Percentiles rank a stretch among this genome's conserved stretches.
Conservation (phyloP, 2,329 filamentous ascomycete genomes). For the Magnaporthiopsis poae region DNA sequence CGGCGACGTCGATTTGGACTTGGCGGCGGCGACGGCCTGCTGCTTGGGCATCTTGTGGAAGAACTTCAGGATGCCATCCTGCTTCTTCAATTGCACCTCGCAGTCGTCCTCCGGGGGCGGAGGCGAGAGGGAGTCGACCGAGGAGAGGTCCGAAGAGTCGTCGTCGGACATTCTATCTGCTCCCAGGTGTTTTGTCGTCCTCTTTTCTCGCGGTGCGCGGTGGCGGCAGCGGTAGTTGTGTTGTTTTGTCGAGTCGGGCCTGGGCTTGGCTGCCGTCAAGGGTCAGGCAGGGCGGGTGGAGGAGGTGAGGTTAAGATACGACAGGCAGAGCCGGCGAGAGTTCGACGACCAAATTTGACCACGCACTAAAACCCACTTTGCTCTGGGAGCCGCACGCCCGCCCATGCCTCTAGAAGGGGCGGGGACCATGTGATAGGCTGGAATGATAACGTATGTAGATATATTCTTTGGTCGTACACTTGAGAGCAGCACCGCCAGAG, state of each 20-base stretch:
- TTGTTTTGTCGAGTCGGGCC: not conserved
- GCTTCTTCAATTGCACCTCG: constrained; percentile 40
- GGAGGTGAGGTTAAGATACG: constrained; percentile 8
- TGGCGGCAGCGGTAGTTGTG: not conserved
- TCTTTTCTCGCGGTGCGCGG: constrained; percentile 1
- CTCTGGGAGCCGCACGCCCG: constrained; percentile 6
- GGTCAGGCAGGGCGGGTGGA: constrained; percentile 5
- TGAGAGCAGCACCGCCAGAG: not conserved
- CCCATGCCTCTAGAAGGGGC: constrained; percentile 1
- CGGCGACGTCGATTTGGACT: constrained; percentile 46
- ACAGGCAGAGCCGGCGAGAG: constrained; percentile 2
- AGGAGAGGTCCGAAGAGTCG: constrained; percentile 55
- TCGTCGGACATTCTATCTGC: constrained; percentile 44
- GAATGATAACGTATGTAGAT: constrained; percentile 2
- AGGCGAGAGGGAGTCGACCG: constrained; percentile 38
- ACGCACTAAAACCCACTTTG: constrained; percentile 9
- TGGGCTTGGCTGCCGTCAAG: not conserved
- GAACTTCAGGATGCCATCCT: constrained; percentile 57
- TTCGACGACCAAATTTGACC: constrained; percentile 7
- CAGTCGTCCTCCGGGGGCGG: constrained; percentile 43
- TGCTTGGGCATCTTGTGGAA: constrained; percentile 48
- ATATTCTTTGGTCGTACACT: not conserved
- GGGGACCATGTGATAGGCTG: constrained; percentile 7
- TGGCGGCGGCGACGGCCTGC: constrained; percentile 34
- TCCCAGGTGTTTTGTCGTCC: not conserved